Conservation (phyloP, 192 early-diverging fungal species). For the Coemansia aciculifera region DNA sequence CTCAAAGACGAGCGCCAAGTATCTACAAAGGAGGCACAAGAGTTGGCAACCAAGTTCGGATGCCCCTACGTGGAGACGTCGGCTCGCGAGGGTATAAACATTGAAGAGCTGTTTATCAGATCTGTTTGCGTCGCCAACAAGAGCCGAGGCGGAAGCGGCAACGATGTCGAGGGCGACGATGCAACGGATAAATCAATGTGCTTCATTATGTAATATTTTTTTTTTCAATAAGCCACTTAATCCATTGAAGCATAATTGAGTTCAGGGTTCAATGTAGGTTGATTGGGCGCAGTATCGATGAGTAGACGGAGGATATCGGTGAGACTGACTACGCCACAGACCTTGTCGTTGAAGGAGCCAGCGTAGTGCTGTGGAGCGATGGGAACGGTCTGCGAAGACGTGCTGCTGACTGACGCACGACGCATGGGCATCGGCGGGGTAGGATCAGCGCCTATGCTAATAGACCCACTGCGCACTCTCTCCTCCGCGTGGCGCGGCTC, state of each 20-base stretch:
- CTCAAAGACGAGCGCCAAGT: conserved; percentile 70
- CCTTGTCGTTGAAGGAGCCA: conserved; percentile 39
- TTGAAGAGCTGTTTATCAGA: conserved; percentile 58
- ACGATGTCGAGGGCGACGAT: neutral
- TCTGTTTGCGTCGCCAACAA: conserved; percentile 39
- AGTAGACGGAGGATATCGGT: conserved; percentile 76
- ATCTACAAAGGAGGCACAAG: conserved; percentile 72
- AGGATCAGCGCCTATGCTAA: neutral
- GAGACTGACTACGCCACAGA: conserved; percentile 71
- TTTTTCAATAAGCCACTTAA: conserved; percentile 2
- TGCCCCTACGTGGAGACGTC: conserved; percentile 88
- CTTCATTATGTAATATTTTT: conserved; percentile 39
- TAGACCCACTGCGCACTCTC: neutral
- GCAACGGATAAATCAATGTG: conserved; percentile 38
- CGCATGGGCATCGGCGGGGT: conserved; percentile 12
- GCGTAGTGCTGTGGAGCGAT: conserved; percentile 25
- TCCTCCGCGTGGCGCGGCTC: conserved; percentile 12
- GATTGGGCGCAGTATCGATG: conserved; percentile 38
- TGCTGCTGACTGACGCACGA: conserved; percentile 37
- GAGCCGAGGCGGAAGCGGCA: conserved; percentile 20
- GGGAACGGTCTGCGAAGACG: conserved; percentile 42
- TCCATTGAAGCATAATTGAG: conserved; percentile 53
- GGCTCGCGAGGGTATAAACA: conserved; percentile 90
- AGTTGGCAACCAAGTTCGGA: conserved; percentile 77
- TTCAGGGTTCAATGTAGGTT: conserved; percentile 12